Evolutionary conservation across 1,139 yeast genomes (phyloP), one percentile per base, ranked within the genome.

Genomic region (Meyerozyma smithsonii): DNA sequence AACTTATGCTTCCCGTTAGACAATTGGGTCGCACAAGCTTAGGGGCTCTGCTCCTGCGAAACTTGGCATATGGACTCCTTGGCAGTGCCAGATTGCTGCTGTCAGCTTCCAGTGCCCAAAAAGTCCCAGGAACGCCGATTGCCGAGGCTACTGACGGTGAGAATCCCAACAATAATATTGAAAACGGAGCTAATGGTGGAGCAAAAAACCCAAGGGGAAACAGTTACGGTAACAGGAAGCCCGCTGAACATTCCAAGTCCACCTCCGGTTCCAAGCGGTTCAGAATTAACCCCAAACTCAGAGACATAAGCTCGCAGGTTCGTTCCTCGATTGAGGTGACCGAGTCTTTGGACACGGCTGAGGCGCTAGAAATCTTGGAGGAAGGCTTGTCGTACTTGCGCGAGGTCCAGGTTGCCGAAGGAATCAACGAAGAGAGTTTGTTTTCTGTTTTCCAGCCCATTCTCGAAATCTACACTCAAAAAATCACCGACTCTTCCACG

Each of bases 321-420:
- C 42, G 46, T 12, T 45, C 50, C 6, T 56, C 69, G 2, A 58
- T 65, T 24, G 42, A 39, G 15, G 45, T 50, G 10, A 42, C 56
- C 2, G 32, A 51, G 4, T 37, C 46, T 14, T 41, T 39, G 4
- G 60, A 59, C 36, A 46, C 65, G 24, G 36, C 48, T 4, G 75
- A 69, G 43, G 52, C 66, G 16, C 47, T 61, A 20, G 70, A 62
- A 32, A 68, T 71, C 40, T 59, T 69, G 37, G 73, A 68, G 37
- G 76, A 71, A 49, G 76, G 74, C 2, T 52, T 69, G 32, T 47
- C 62, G 24, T 71, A 67, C 48, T 54, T 71, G 43, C 54, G 71
- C 38, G 69, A 68, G 36, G 56, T 69, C 41, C 69, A 69, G 48
- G 47, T 40, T 4, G 51, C 57, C 1, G 76, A 70, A 48, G 47